phyloP scores from a whole-genome alignment of 495 filamentous ascomycete genomes.

The Hypoxylon lienhwacheense region DNA sequence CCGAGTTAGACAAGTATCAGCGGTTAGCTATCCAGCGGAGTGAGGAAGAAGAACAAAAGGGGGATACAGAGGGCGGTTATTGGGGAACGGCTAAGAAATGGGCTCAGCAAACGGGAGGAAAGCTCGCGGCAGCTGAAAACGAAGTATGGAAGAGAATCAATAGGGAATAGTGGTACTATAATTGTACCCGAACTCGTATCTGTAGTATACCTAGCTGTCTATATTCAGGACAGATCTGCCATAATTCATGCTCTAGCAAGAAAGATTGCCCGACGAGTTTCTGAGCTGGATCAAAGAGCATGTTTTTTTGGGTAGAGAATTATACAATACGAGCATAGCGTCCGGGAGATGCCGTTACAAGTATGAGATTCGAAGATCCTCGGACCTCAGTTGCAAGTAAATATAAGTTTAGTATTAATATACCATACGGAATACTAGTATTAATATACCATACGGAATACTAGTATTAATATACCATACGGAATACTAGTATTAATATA shows the following conservation, averaged over 20 bases:
- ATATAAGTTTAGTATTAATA: too few relatives aligned
- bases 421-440: too few relatives aligned
- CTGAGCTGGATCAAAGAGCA: too few relatives aligned
- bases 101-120: slow-evolving; percentile 62
- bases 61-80: slow-evolving; percentile 49
- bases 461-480: too few relatives aligned
- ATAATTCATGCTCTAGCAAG: background rate
- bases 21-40: slow-evolving; percentile 35
- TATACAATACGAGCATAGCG: too few relatives aligned
- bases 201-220: background rate
- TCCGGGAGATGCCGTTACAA: too few relatives aligned
- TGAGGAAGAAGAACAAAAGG: slow-evolving; percentile 33
- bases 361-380: too few relatives aligned
- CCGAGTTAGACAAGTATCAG: slow-evolving; percentile 44
- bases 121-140: slow-evolving; percentile 63
- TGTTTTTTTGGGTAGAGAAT: too few relatives aligned
- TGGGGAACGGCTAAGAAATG: slow-evolving; percentile 61
- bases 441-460: too few relatives aligned
- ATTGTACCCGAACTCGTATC: background rate
- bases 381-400: too few relatives aligned
- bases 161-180: slow-evolving; percentile 40
- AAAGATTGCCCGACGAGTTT: slow-evolving; percentile 4
- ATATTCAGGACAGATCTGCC: slow-evolving; percentile 1
- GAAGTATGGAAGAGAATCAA: slow-evolving; percentile 75
- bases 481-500: too few relatives aligned